Base-by-base conservation (phyloP, 2,329 filamentous ascomycete species). In the Exophiala phaeomuriformis region DNA sequence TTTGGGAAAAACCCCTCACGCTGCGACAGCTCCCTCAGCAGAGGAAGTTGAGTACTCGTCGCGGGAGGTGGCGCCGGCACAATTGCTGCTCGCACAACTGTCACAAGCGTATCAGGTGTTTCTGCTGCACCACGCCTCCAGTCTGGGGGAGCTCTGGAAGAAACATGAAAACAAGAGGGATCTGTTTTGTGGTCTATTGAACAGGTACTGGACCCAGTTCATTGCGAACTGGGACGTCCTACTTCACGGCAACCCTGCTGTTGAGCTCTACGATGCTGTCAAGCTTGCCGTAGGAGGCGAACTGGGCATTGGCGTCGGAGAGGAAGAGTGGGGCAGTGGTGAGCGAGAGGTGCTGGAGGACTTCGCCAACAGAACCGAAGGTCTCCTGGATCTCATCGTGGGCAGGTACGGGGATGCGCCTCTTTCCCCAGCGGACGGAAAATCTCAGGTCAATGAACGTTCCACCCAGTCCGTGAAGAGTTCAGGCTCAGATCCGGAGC, bases 341-440 rank as follows among this genome's bases (percentile, higher is more conserved):
- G 91, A 97, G 72, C 79, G 91, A 63, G 91, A 94, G 63, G 91
- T 97, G 0, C 75, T 98, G 1, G 91, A 97, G 68, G 89, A 89
- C n/a, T 82, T 95, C 57, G 82, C 89, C 1, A 78, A 77, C 6
- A 78, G 87, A 51, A 87, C 88, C 28, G 85, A 93, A 48, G 93
- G 93, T 0, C 76, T 98, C 37, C 80, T 95, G 4, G 93, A 98
- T 69, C 69, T 97, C 46, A 76, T 96, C 40, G 90, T 96, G 2
- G 90, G 88, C 41, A 84, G 86, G 61, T 97, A 94, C 68, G 91
- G 89, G 8, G 78, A 84, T 56, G 67, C 74, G 4, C 68, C 73
- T 5, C 55, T 65, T 5, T 55, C 64, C 4, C 60, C 65, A 40
- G 56, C 61, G 27, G 55, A 30, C 5, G 55, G 36, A 50, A 59